These are phyloP conservation scores for Hericium rajendrae DNA, from an alignment of 768 basidiomycete species.

Conservation along the genomic window DNA sequence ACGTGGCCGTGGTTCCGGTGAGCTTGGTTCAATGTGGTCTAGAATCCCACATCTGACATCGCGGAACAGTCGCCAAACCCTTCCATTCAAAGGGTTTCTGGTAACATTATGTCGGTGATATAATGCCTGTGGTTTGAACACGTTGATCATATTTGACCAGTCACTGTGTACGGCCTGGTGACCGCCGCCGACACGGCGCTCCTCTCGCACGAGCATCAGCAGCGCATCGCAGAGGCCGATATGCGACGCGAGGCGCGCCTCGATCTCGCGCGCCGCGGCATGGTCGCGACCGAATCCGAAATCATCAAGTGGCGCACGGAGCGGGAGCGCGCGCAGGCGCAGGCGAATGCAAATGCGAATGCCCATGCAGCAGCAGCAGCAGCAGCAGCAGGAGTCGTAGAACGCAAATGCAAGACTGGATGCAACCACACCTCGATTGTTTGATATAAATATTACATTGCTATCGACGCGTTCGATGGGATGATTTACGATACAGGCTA, in stretches of 20 bases:
- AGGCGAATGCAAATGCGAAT: not conserved
- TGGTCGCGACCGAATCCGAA: slow-evolving; percentile 75
- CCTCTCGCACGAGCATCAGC: slow-evolving; percentile 54
- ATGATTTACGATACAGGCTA: too few species aligned
- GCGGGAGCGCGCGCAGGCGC: slow-evolving; percentile 14
- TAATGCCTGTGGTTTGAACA: not conserved
- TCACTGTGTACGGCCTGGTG: slow-evolving; percentile 58
- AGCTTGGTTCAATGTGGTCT: slow-evolving; percentile 11
- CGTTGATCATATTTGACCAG: slow-evolving; percentile 26
- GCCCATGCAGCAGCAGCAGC: not conserved
- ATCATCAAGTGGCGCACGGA: slow-evolving; percentile 71
- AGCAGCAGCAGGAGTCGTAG: not conserved
- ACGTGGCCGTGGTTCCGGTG: slow-evolving; percentile 69
- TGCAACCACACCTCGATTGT: not conserved
- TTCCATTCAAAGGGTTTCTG: slow-evolving; percentile 74
- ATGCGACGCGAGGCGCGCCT: slow-evolving; percentile 66
- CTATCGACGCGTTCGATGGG: not conserved
- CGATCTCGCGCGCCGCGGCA: slow-evolving; percentile 64
- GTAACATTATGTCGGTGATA: slow-evolving; percentile 53
- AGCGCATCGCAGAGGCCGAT: slow-evolving; percentile 57
- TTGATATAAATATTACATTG: slow-evolving; percentile 9
- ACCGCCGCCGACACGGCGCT: slow-evolving; percentile 72
- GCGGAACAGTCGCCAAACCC: slow-evolving; percentile 55
- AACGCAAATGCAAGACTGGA: not conserved
- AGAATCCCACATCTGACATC: too few species aligned